These are phyloP conservation scores for Wickerhamiella nectarea DNA, from an alignment of 805 yeast genomes.

Conservation along the genomic window DNA sequence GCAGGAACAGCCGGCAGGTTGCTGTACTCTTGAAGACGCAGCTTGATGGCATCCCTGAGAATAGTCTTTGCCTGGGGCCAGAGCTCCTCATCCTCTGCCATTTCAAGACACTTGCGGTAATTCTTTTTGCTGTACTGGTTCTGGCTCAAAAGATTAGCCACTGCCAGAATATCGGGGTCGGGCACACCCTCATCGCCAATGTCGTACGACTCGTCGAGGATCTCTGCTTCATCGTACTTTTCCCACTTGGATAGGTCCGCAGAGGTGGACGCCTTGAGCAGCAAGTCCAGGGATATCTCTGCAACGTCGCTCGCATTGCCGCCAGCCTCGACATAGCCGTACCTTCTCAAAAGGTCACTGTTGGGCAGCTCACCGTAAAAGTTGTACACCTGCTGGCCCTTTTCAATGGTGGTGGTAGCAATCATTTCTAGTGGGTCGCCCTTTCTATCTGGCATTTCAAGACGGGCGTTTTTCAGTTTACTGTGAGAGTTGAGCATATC, in stretches of 20 bases:
- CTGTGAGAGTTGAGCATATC: constrained; percentile 86
- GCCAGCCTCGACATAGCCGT: constrained; percentile 72
- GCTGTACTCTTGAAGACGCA: constrained; percentile 18
- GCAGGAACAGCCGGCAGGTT: constrained; percentile 3
- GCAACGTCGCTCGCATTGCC: constrained; percentile 72
- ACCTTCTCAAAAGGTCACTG: constrained; percentile 76
- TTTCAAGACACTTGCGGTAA: constrained; percentile 5
- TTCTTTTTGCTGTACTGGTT: constrained; percentile 11
- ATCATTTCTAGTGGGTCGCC: constrained; percentile 47
- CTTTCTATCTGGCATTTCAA: constrained; percentile 33
- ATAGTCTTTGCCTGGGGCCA: constrained; percentile 11
- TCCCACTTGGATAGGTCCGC: constrained; percentile 11
- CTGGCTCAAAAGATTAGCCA: constrained; percentile 9
- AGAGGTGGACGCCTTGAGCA: constrained; percentile 29
- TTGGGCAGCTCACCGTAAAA: constrained; percentile 87
- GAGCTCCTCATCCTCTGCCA: constrained; percentile 13
- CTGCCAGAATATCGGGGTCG: constrained; percentile 15
- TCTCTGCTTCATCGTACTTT: constrained; percentile 12
- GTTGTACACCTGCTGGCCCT: constrained; percentile 69
- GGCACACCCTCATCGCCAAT: constrained; percentile 11
- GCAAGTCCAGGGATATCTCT: constrained; percentile 42
- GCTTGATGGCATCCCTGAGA: constrained; percentile 11
- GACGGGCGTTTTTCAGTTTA: constrained; percentile 55
- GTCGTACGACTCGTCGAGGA: constrained; percentile 10
- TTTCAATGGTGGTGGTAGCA: constrained; percentile 43